These are phyloP conservation scores for Lepidium aucheri DNA, from an alignment of 345 rosid genomes.

Conservation along the genomic window DNA sequence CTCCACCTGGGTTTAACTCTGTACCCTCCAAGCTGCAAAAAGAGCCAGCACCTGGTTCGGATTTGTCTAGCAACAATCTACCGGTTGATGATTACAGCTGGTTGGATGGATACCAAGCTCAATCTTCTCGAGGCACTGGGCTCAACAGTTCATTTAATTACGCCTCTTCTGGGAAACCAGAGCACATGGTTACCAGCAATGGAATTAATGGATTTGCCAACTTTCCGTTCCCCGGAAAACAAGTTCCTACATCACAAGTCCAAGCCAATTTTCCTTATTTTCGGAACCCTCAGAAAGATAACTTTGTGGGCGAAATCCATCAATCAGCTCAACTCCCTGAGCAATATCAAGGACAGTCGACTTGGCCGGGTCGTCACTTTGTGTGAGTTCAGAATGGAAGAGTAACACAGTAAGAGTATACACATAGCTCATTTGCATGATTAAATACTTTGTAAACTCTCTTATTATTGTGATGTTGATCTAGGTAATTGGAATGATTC, in stretches of 20 bases:
- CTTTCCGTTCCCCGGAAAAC: constrained; percentile 91
- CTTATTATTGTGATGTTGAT: constrained; percentile 13
- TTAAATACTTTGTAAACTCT: neutral
- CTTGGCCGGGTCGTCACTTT: constrained; percentile 63
- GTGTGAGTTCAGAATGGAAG: constrained; percentile 63
- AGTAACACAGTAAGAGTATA: constrained; percentile 23
- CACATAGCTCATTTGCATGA: constrained; percentile 1
- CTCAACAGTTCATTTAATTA: constrained; percentile 36
- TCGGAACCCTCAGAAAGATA: constrained; percentile 41
- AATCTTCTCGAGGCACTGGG: constrained; percentile 38
- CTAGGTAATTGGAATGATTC: constrained; percentile 44
- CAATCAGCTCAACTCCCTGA: constrained; percentile 56
- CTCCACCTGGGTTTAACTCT: constrained; percentile 87
- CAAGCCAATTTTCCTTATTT: constrained; percentile 41
- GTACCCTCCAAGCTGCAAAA: constrained; percentile 49
- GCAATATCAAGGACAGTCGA: constrained; percentile 75
- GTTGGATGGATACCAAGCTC: constrained; percentile 89
- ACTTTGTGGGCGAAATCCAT: constrained; percentile 42
- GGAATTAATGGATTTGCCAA: constrained; percentile 45
- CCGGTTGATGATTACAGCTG: constrained; percentile 86
- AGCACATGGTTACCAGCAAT: constrained; percentile 34
- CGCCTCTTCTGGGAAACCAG: constrained; percentile 42
- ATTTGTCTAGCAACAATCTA: constrained; percentile 26
- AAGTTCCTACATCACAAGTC: constrained; percentile 41
- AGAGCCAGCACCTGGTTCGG: constrained; percentile 40